Evolutionary conservation across 192 early-diverging fungal genomes (phyloP).

Genomic region (Backusella parvicylindrica): DNA sequence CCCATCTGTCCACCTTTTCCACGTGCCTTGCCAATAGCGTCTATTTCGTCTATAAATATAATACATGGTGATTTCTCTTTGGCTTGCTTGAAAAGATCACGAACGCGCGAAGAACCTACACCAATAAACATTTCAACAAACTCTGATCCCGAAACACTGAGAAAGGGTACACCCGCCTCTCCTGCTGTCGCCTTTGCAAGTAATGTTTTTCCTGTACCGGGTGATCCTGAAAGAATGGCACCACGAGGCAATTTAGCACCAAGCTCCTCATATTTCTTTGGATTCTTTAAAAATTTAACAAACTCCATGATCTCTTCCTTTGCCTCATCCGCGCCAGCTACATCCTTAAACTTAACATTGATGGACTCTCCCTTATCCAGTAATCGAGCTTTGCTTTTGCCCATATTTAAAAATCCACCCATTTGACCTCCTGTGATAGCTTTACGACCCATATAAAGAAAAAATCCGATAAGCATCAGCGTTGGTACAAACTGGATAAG

Average conservation of each 20-base stretch:
- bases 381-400: conserved; percentile 91
- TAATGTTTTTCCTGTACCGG: conserved; percentile 96
- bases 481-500: too few species aligned
- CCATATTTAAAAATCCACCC: conserved; percentile 95
- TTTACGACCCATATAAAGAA: too few species aligned
- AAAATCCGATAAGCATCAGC: too few species aligned
- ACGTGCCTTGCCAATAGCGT: conserved; percentile 99
- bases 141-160: too few species aligned
- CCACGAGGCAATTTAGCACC: conserved; percentile 99
- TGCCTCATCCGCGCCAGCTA: conserved; percentile 98
- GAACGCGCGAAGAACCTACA: too few species aligned
- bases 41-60: conserved; percentile 99
- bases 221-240: conserved; percentile 90
- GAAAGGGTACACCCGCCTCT: too few species aligned
- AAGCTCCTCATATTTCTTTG: conserved; percentile 80
- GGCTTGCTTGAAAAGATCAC: too few species aligned
- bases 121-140: too few species aligned
- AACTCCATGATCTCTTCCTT: conserved; percentile 99
- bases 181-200: conserved; percentile 98
- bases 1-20: conserved; percentile 80
- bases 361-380: conserved; percentile 96
- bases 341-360: conserved; percentile 97
- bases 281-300: conserved; percentile 98
- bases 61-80: conserved; percentile 98
- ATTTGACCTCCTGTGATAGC: too few species aligned